Base-by-base conservation (phyloP, 257 asterid species). In the Nicotiana paniculata region DNA sequence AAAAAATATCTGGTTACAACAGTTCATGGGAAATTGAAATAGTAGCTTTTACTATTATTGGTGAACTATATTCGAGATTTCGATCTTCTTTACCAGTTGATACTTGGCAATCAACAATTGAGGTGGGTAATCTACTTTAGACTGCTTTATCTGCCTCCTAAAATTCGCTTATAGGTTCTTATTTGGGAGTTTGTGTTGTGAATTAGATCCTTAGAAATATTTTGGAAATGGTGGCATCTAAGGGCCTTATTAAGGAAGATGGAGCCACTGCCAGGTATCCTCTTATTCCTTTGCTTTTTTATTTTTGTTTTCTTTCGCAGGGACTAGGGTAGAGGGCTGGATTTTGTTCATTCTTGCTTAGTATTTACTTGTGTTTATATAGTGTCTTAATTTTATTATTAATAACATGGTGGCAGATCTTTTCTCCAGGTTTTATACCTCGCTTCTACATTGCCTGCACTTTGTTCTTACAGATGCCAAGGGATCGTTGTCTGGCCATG, bases 361-460 rank as follows among this genome's bases (percentile, higher is more conserved):
- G 30, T 21, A 61, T 46, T 11, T 55, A 55, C 46, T 37, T 59
- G 53, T 72, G 18, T 74, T 37, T 30, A 39, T 26, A 21, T 63
- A 51, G 17, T 64, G 32, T 53, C 30, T 46, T 85, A 84, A 82
- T 81, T 77, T 68, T 82, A 81, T 83, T 81, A 83, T 81, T 81
- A 17, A 66, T 83, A 80, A 83, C 82, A 86, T 84, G 58, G 80
- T 86, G 84, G 72, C 68, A 61, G 81, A 74, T 70, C 83, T 82
- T 81, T 84, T 85, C 83, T 85, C 72, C 92, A 95, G 99, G 92
- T 93, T 92, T 87, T 95, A 91, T 86, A 74, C 81, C 83, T 97
- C 97, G 61, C 89, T 92, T 87, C 97, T 95, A 83, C 92, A 91
- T 74, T 93, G 96, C 86, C 86, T 95, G 81, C 99, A 95, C 91